Evolutionary conservation across 2,329 filamentous ascomycete genomes (phyloP), one percentile per base, ranked within the genome.

Genomic region (Fusarium sp.): DNA sequence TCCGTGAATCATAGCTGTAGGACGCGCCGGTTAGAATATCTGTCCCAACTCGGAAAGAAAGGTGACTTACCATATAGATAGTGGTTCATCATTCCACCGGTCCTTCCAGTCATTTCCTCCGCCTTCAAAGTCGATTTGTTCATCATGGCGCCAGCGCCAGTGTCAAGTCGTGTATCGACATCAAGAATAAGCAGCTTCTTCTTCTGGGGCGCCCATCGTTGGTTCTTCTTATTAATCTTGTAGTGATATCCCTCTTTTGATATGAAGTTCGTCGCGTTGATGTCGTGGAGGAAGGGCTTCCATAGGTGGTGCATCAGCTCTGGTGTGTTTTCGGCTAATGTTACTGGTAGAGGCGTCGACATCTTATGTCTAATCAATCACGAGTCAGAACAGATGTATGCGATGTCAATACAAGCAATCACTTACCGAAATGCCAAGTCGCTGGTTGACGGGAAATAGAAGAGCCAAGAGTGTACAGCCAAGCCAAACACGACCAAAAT

Each of bases 1-100:
- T 22, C 83, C 83, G 74, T 85, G 84, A 62, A 85, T 83, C 69
- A 76, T 70, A 8, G 74, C 74, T 76, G 16, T 1, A 4, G 13
- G 27, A 32, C 12, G n/a, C 3, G 0, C 6, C 7, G 5, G n/a
- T 51, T n/a, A 29, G 16, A 38, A 2, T 2, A 45, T 9, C 4
- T 29, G 11, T 8, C 20, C 8, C 10, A 15, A 20, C 6, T 11
- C 4, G 8, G 1, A 20, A 8, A 6, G 0, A 13, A n/a, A 6
- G 4, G 22, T 3, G 4, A 0, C 32, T 18, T 70, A 74, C 72
- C 69, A 13, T 74, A 74, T 13, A 74, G 44, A 44, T 73, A 70
- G 49, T 74, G 72, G 30, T 74, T 69, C 62, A 74, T 51, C 41
- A 67, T 62, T 8, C 71, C 71, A 8, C 49, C 71, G 5, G 65